Base-by-base conservation (phyloP, 2,329 filamentous ascomycete species). In the Trichoderma oligosporum region DNA sequence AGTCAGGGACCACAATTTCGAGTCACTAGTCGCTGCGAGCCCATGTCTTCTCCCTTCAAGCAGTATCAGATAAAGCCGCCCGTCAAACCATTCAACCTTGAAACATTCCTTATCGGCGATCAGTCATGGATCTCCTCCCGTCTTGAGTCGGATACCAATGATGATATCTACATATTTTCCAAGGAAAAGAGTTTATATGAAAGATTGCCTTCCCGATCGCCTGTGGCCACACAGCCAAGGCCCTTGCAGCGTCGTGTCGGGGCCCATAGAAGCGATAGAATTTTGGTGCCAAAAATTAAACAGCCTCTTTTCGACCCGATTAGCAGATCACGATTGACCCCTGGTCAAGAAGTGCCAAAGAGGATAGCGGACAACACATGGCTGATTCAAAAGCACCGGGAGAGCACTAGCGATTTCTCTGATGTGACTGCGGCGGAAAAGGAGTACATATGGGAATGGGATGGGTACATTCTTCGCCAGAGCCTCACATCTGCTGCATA, bases 381-480 rank as follows among this genome's bases (percentile, higher is more conserved):
- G 82, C 72, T 83, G 7, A 73, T 82, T 27, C 80, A 83, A 60
- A 84, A 83, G 67, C 82, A 84, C 59, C 76, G 79, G 7, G 80
- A 84, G 57, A 78, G 77, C 53, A 77, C 84, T 54, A 73, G 75
- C 25, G 82, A 84, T 60, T 84, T 82, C 63, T 78, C 76, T 7
- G 82, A 84, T 61, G 75, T 84, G 24, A 77, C 77, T 11, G 65
- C 71, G 2, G 71, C 75, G 14, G 82, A 85, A 64, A 82, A 80
- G 65, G 81, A 83, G 60, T 84, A 80, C 58, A 80, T 84, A 56
- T 74, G 76, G 62, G 78, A 80, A 61, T 85, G 82, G 82, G 81
- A 84, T 59, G 73, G 76, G 1, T 83, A 79, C 62, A 77, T 82
- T 45, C 74, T 81, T 7, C 71, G 71, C 42, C 75, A 79, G 62